phyloP scores from a whole-genome alignment of 2,329 filamentous ascomycete genomes.

The Phaeosphaeriaceae sp. region DNA sequence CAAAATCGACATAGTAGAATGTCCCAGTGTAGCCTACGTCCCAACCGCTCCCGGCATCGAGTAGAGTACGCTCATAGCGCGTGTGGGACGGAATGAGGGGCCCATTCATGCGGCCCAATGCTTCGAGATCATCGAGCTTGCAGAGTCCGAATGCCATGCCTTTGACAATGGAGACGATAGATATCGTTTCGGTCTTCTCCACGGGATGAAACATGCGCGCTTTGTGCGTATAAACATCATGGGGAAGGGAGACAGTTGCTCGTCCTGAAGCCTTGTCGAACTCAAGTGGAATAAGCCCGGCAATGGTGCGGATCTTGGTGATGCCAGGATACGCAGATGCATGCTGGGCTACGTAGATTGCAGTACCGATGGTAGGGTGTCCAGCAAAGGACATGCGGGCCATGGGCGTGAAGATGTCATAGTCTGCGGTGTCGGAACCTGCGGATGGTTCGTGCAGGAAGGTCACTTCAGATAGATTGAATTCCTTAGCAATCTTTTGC shows the following conservation, averaged over 20 bases:
- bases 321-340: conserved; percentile 16
- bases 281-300: conserved; percentile 25
- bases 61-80: conserved; percentile 35
- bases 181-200: conserved; percentile 1
- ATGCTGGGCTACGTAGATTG: conserved; percentile 51
- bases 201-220: conserved; percentile 44
- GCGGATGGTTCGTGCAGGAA: conserved; percentile 54
- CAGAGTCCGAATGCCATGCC: conserved; percentile 61
- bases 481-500: conserved; percentile 62
- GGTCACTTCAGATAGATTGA: conserved; percentile 63
- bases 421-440: conserved; percentile 21
- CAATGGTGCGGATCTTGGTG: conserved; percentile 19
- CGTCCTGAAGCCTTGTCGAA: conserved; percentile 4
- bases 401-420: conserved; percentile 62
- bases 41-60: conserved; percentile 53
- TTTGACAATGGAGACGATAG: conserved; percentile 61
- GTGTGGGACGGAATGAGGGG: conserved; percentile 53
- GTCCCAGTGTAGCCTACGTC: conserved; percentile 58
- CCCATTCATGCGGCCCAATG: conserved; percentile 30
- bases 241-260: conserved; percentile 69
- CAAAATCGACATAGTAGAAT: conserved; percentile 65
- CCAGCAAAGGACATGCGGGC: conserved; percentile 63
- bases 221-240: conserved; percentile 69
- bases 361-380: conserved; percentile 64
- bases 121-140: conserved; percentile 66